Evolutionary conservation across 768 basidiomycete species (phyloP).

Genomic region (Pulveroboletus ravenelii): DNA sequence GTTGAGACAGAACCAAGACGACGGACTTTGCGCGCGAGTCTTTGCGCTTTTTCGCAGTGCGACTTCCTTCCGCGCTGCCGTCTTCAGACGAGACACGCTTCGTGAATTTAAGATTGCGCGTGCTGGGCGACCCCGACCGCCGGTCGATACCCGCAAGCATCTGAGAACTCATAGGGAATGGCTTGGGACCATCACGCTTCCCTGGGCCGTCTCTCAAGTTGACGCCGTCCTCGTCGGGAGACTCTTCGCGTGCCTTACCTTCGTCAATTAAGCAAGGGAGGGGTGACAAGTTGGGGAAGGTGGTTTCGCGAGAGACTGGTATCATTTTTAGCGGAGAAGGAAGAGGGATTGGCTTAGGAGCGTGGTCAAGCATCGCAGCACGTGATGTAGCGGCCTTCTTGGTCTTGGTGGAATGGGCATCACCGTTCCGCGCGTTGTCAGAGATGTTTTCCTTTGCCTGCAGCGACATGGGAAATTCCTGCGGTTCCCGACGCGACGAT

Average conservation of each 20-base stretch:
- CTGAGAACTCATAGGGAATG: constrained; percentile 50
- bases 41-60: constrained; percentile 32
- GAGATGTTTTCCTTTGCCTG: constrained; percentile 22
- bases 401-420: constrained; percentile 6
- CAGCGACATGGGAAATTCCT: constrained; percentile 23
- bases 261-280: constrained; percentile 15
- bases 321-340: constrained; percentile 19
- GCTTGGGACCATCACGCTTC: constrained; percentile 15
- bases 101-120: constrained; percentile 4
- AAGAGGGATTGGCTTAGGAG: constrained; percentile 11
- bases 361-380: neutral
- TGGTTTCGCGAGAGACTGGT: constrained; percentile 3
- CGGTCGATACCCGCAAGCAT: constrained; percentile 36
- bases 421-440: constrained; percentile 6
- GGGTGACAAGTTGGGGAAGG: constrained; percentile 27
- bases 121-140: constrained; percentile 22
- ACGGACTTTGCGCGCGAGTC: constrained; percentile 18
- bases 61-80: constrained; percentile 26
- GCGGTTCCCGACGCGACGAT: constrained; percentile 9
- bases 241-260: constrained; percentile 11
- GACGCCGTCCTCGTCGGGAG: constrained; percentile 1
- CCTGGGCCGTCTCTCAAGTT: neutral
- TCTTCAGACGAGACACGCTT: constrained; percentile 35
- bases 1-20: constrained; percentile 2
- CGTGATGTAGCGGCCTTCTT: constrained; percentile 14